A percentile compares a stretch with the other conserved stretches of the same genome.
These are phyloP conservation scores for Wickerhamiella kazuoi DNA, from an alignment of 805 yeast genomes.

Conservation along the genomic window DNA sequence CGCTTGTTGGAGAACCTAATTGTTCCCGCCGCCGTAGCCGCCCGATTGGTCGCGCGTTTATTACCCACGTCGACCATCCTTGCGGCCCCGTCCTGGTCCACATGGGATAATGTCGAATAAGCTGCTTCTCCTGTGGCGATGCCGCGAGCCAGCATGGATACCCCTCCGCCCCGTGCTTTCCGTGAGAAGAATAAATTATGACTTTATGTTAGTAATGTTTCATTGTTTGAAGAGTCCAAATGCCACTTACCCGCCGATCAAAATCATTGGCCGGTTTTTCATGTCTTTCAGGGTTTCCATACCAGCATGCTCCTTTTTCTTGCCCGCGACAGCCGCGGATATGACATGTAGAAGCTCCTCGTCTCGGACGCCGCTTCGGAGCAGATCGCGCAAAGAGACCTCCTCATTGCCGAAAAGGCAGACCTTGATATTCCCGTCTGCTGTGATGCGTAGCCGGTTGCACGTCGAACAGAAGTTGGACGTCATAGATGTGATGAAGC, in stretches of 20 bases:
- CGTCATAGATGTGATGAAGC: conserved; percentile 41
- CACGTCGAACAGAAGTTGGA: conserved; percentile 35
- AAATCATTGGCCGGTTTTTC: conserved; percentile 38
- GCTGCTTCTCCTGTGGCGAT: too few relatives aligned
- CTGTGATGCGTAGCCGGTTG: conserved; percentile 33
- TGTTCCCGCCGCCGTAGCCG: conserved; percentile 28
- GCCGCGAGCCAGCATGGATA: too few relatives aligned
- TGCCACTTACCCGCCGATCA: conserved; percentile 35
- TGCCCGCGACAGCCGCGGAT: conserved; percentile 29
- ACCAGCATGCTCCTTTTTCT: conserved; percentile 36
- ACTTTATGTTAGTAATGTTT: neutral
- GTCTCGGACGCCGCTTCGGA: conserved; percentile 24
- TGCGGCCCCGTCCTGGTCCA: conserved; percentile 27
- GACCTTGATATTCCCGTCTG: conserved; percentile 38
- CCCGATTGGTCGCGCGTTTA: conserved; percentile 25
- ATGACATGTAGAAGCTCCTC: conserved; percentile 25
- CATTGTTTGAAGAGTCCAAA: too few relatives aligned
- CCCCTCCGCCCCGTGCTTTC: too few relatives aligned
- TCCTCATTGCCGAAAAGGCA: conserved; percentile 38
- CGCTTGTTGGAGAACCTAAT: conserved; percentile 24
- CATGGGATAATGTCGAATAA: conserved; percentile 22
- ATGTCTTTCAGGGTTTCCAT: conserved; percentile 28
- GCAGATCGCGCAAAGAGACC: conserved; percentile 29
- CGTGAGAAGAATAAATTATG: neutral
- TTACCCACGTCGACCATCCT: conserved; percentile 33